Evolutionary conservation across 306 rosid species (phyloP), one percentile per base, ranked within the genome.

Genomic region (Quillaja saponaria): DNA sequence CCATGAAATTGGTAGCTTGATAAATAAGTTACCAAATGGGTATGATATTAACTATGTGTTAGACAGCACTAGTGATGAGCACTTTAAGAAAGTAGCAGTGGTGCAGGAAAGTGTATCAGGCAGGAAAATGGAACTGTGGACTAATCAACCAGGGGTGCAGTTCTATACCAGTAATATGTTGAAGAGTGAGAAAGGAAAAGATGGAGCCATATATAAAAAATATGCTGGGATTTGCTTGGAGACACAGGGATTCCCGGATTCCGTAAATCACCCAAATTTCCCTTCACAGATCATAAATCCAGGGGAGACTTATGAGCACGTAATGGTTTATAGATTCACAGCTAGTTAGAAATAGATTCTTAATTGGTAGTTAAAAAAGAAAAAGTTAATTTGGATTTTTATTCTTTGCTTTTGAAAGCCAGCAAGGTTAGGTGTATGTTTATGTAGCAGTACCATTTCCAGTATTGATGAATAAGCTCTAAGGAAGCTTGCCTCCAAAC

Each of bases 21-120:
- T 89, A 37, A 37, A 66, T 10, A 76, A 72, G 10, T 58, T 77
- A n/a, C 70, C 83, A 3, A 56, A 71, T 8, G 85, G 83, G 11
- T 86, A 86, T 41, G 90, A 89, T 64, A 84, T 86, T 0, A 89
- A 89, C 84, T 80, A 78, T 53, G 90, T 67, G 17, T 25, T 84
- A 6, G 84, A 86, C 61, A 69, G 19, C 20, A 13, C 51, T 4
- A 7, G 25, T 1, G 11, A 12, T 3, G 1, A 25, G 19, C 78
- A 80, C 35, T 51, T 84, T 0, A 64, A 12, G 21, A 81, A 78
- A 49, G 85, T 60, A 7, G 87, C 72, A 6, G 38, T 68, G 11
- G 74, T 84, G 20, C 39, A 34, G 14, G 88, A 80, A 15, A 49
- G 52, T 3, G 69, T 50, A 1, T 81, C 95, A 9, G 88, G 96